Conservation (phyloP, 2,329 filamentous ascomycete genomes). For the Diplocarpon rosae region DNA sequence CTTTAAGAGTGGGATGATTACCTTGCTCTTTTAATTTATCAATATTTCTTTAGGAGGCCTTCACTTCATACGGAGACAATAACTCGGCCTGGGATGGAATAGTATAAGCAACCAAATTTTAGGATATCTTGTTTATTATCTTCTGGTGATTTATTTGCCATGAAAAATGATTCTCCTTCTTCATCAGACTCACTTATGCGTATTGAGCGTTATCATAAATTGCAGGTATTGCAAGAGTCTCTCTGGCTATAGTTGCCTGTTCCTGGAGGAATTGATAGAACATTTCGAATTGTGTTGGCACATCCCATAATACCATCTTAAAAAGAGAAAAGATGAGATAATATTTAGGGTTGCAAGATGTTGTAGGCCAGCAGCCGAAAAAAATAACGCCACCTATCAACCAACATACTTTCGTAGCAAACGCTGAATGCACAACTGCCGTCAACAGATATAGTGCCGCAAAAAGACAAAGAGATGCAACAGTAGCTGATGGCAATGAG, state of each 20-base stretch:
- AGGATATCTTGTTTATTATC: too few relatives aligned
- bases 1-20: too few relatives aligned
- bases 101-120: too few relatives aligned
- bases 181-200: too few relatives aligned
- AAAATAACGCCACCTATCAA: slow-evolving; percentile 25
- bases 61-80: too few relatives aligned
- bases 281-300: slow-evolving; percentile 30
- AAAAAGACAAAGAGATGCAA: slow-evolving; percentile 21
- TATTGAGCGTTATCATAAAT: background rate
- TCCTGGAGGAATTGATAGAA: slow-evolving; percentile 24
- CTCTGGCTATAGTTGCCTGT: slow-evolving; percentile 6
- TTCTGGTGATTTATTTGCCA: too few relatives aligned
- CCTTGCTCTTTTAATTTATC: too few relatives aligned
- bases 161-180: too few relatives aligned
- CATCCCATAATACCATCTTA: slow-evolving; percentile 29
- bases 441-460: slow-evolving; percentile 17
- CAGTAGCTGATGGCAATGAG: slow-evolving; percentile 23
- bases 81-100: too few relatives aligned
- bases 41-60: too few relatives aligned
- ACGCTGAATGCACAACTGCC: slow-evolving; percentile 20
- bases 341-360: slow-evolving; percentile 17
- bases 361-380: slow-evolving; percentile 29
- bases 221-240: background rate
- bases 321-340: slow-evolving; percentile 28
- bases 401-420: slow-evolving; percentile 22